Conservation (phyloP, 1,139 yeast species). For the Yamadazyma atmosphaerica region DNA sequence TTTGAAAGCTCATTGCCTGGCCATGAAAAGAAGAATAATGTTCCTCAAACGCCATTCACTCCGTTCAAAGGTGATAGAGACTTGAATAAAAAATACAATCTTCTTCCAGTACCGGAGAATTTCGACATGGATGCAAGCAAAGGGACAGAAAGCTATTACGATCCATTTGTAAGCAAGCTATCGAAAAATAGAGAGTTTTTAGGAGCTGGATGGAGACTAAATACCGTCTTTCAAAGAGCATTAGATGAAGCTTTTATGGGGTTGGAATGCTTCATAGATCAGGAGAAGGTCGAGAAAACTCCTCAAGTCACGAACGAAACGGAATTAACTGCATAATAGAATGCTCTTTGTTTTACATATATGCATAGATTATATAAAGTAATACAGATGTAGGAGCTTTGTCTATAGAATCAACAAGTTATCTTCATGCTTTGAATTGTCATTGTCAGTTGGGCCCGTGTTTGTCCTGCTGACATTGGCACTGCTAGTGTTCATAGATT, state of each 20-base stretch:
- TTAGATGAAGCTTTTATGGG: conserved; percentile 90
- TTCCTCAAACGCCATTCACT: conserved; percentile 67
- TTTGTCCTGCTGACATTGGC: neutral
- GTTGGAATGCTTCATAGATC: conserved; percentile 72
- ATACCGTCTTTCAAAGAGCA: conserved; percentile 70
- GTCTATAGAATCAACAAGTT: conserved; percentile 12
- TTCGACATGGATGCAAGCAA: conserved; percentile 49
- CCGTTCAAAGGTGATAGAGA: conserved; percentile 93
- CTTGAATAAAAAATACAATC: conserved; percentile 34
- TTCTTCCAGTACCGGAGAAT: conserved; percentile 30
- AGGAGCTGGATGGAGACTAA: conserved; percentile 85
- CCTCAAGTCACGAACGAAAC: neutral
- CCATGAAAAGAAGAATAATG: conserved; percentile 21
- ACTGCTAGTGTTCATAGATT: neutral
- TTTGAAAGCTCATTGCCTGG: conserved; percentile 32
- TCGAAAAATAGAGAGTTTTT: conserved; percentile 65
- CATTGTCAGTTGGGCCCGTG: neutral
- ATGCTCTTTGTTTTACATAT: neutral
- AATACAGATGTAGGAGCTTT: too few species aligned
- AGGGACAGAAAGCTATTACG: conserved; percentile 54
- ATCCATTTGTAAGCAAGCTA: conserved; percentile 52
- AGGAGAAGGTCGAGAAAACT: conserved; percentile 47
- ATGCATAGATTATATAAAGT: neutral
- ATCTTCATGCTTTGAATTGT: neutral
- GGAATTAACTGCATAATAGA: neutral